Evolutionary conservation across 2,329 filamentous ascomycete species (phyloP).

Genomic region (Cladosporium austrohemisphaericum): DNA sequence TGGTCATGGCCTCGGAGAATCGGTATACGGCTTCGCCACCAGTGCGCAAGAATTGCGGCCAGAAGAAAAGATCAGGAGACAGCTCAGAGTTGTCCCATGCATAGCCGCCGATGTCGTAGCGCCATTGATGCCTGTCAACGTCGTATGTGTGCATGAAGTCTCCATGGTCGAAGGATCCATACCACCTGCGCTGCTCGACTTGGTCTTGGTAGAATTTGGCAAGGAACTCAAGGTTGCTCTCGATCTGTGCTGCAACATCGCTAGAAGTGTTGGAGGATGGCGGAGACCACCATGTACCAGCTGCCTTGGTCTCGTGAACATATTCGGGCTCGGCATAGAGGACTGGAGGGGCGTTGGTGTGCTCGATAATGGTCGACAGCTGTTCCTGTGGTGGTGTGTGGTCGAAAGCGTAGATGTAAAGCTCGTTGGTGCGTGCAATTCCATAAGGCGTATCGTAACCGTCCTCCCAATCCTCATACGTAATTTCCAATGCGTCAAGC

Average conservation of each 20-base stretch:
- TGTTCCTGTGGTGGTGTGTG: slow-evolving; percentile 49
- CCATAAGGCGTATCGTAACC: slow-evolving; percentile 56
- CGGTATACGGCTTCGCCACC: slow-evolving; percentile 56
- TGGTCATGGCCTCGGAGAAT: slow-evolving; percentile 56
- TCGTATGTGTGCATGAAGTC: slow-evolving; percentile 64
- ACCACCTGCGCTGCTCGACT: slow-evolving; percentile 57
- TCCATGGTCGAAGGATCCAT: slow-evolving; percentile 61
- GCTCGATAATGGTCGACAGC: slow-evolving; percentile 42
- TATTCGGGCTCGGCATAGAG: slow-evolving; percentile 48
- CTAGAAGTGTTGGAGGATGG: slow-evolving; percentile 28
- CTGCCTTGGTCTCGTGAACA: slow-evolving; percentile 50
- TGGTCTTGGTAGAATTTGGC: slow-evolving; percentile 55
- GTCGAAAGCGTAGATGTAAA: slow-evolving; percentile 50
- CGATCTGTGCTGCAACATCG: slow-evolving; percentile 40
- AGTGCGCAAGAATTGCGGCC: slow-evolving; percentile 60
- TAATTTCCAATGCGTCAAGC: slow-evolving; percentile 58
- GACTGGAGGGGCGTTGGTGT: slow-evolving; percentile 52
- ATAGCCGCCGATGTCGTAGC: slow-evolving; percentile 61
- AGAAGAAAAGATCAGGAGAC: slow-evolving; percentile 60
- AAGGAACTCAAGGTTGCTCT: slow-evolving; percentile 54
- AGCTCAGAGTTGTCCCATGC: slow-evolving; percentile 65
- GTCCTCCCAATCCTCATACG: slow-evolving; percentile 60
- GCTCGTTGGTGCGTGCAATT: slow-evolving; percentile 56
- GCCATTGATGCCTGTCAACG: slow-evolving; percentile 55
- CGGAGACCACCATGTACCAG: slow-evolving; percentile 55